Percentiles rank a stretch among this genome's conserved stretches.
These are phyloP conservation scores for Paecilomyces sp. DNA, from an alignment of 2,329 filamentous ascomycete genomes.

Conservation along the genomic window DNA sequence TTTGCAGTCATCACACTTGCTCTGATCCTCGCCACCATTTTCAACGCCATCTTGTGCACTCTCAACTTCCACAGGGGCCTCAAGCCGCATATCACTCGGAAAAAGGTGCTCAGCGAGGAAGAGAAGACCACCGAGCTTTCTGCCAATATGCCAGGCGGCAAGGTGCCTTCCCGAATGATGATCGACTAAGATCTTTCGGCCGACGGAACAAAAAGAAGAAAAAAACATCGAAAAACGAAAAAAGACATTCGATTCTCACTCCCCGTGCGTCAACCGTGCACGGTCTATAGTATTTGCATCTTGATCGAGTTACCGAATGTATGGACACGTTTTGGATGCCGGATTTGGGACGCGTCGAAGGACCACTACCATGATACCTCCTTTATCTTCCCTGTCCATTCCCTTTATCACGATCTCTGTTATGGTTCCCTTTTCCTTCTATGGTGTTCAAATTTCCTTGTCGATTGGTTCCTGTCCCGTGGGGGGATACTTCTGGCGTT, in stretches of 20 bases:
- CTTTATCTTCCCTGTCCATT: neutral
- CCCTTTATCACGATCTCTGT: neutral
- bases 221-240: neutral
- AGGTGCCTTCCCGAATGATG: conserved; percentile 37
- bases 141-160: conserved; percentile 24
- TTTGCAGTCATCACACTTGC: conserved; percentile 92
- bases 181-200: conserved; percentile 28
- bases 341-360: neutral
- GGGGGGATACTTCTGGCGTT: neutral
- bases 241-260: neutral
- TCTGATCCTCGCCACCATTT: conserved; percentile 80
- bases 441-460: neutral
- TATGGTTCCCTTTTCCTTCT: neutral
- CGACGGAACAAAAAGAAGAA: neutral
- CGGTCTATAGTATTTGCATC: neutral
- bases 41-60: conserved; percentile 80
- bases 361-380: neutral
- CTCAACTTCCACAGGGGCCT: conserved; percentile 84
- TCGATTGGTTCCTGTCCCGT: neutral
- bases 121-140: conserved; percentile 37
- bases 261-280: neutral
- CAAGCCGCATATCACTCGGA: conserved; percentile 71
- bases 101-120: conserved; percentile 47
- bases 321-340: neutral
- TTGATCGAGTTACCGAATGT: neutral